phyloP scores from a whole-genome alignment of 2,329 filamentous ascomycete species.

The Xylariaceae sp. region DNA sequence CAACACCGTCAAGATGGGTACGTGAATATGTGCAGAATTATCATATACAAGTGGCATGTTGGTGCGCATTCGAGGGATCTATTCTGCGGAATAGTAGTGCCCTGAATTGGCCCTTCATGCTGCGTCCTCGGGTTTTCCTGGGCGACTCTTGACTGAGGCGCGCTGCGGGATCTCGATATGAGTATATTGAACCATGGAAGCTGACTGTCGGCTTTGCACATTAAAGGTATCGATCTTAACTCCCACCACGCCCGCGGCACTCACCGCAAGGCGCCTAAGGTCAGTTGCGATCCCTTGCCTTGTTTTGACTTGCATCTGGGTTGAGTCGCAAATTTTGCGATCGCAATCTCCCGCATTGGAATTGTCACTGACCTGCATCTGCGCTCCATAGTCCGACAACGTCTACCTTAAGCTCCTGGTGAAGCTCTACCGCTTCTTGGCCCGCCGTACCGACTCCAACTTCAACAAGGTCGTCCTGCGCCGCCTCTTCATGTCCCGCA shows the following conservation, averaged over 20 bases:
- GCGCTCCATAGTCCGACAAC: slow-evolving; percentile 67
- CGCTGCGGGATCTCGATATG: slow-evolving; percentile 34
- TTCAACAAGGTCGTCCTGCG: slow-evolving; percentile 99
- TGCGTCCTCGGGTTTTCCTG: slow-evolving; percentile 17
- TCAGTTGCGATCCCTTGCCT: background rate
- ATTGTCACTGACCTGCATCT: slow-evolving; percentile 4
- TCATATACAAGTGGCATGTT: slow-evolving; percentile 20
- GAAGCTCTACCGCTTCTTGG: slow-evolving; percentile 96
- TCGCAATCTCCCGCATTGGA: background rate
- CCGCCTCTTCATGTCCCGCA: slow-evolving; percentile 96
- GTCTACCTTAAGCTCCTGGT: slow-evolving; percentile 94
- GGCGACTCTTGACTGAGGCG: slow-evolving; percentile 11
- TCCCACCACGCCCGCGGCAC: slow-evolving; percentile 63
- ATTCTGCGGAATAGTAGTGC: background rate
- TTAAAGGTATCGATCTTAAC: slow-evolving; percentile 64
- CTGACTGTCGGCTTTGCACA: slow-evolving; percentile 50
- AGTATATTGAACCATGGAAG: slow-evolving; percentile 61
- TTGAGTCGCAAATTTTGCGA: background rate
- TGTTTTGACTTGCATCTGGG: background rate
- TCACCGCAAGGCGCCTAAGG: slow-evolving; percentile 87
- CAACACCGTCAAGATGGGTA: slow-evolving; percentile 56
- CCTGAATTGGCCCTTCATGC: slow-evolving; percentile 11
- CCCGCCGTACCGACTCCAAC: slow-evolving; percentile 87
- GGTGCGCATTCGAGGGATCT: slow-evolving; percentile 10
- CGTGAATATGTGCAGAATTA: slow-evolving; percentile 40